Evolutionary conservation across 768 basidiomycete species (phyloP).

Genomic region (Exsudoporus frostii): DNA sequence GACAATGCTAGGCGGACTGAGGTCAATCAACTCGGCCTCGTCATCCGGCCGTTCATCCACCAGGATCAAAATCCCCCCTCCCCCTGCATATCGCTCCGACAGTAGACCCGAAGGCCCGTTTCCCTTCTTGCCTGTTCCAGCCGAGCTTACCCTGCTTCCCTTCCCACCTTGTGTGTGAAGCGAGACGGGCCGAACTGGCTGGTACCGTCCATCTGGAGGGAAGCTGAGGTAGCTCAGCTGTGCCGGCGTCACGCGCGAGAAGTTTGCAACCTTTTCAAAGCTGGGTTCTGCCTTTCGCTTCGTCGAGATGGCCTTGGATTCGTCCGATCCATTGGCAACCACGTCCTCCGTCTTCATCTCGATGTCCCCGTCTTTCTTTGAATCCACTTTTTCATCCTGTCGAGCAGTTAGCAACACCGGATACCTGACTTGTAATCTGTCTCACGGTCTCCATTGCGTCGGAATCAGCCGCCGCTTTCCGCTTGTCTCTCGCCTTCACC

Average conservation of each 20-base stretch:
- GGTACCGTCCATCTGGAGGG: constrained; percentile 74
- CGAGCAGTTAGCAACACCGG: constrained; percentile 13
- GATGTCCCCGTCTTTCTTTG: constrained; percentile 59
- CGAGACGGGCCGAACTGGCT: constrained; percentile 82
- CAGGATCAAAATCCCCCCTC: constrained; percentile 86
- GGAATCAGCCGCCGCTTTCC: constrained; percentile 79
- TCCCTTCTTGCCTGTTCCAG: constrained; percentile 29
- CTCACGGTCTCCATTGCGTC: constrained; percentile 82
- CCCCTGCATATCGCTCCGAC: constrained; percentile 67
- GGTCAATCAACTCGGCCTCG: constrained; percentile 69
- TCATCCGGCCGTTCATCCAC: constrained; percentile 69
- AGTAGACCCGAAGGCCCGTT: constrained; percentile 33
- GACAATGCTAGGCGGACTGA: constrained; percentile 42
- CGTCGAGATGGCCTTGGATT: constrained; percentile 48
- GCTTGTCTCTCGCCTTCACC: constrained; percentile 93
- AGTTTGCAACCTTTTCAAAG: constrained; percentile 76
- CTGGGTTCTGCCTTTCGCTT: constrained; percentile 70
- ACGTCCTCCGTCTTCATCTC: constrained; percentile 76
- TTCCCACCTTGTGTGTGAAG: constrained; percentile 35
- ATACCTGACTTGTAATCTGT: not conserved
- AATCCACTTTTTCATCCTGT: constrained; percentile 55
- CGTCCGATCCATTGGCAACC: constrained; percentile 55
- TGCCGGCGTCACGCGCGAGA: constrained; percentile 87
- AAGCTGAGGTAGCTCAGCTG: constrained; percentile 86
- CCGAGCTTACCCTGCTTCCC: constrained; percentile 30